Evolutionary conservation across 805 yeast species (phyloP).

Genomic region (Kluyveromyces dobzhanskii): DNA sequence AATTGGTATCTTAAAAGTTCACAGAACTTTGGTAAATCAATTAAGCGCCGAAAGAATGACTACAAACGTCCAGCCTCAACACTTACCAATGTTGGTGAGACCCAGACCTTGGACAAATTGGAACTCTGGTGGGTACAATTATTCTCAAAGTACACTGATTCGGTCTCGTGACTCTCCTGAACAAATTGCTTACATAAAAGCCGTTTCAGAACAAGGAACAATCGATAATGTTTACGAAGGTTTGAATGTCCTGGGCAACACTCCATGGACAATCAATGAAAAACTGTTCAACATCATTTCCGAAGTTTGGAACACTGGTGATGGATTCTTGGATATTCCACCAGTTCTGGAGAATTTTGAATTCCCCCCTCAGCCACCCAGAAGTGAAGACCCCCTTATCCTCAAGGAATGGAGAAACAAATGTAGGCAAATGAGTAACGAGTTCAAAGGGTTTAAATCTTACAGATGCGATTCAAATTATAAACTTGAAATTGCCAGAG

Average conservation of each 20-base stretch:
- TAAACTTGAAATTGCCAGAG: slow-evolving; percentile 91
- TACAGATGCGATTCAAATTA: slow-evolving; percentile 91
- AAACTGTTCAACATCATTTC: slow-evolving; percentile 60
- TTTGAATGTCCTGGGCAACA: slow-evolving; percentile 72
- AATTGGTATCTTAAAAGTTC: slow-evolving; percentile 74
- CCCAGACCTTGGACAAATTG: slow-evolving; percentile 85
- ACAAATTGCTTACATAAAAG: slow-evolving; percentile 78
- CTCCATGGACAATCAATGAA: slow-evolving; percentile 89
- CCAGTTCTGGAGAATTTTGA: slow-evolving; percentile 38
- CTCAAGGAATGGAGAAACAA: slow-evolving; percentile 59
- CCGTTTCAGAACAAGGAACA: slow-evolving; percentile 65
- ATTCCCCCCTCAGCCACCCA: slow-evolving; percentile 50
- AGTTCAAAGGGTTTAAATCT: slow-evolving; percentile 63
- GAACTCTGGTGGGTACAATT: slow-evolving; percentile 79
- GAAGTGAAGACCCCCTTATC: slow-evolving; percentile 63
- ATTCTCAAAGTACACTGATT: slow-evolving; percentile 53
- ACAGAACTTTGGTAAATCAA: slow-evolving; percentile 55
- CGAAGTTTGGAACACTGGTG: slow-evolving; percentile 81
- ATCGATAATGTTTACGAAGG: slow-evolving; percentile 69
- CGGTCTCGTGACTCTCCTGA: slow-evolving; percentile 83
- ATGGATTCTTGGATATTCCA: slow-evolving; percentile 67
- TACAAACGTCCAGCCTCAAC: slow-evolving; percentile 73
- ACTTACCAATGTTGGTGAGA: slow-evolving; percentile 82
- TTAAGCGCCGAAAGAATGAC: slow-evolving; percentile 57
- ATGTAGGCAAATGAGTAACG: slow-evolving; percentile 49